A percentile compares a stretch with the other conserved stretches of the same genome.
These are phyloP conservation scores for Salvia splendens DNA, from an alignment of 257 asterid genomes.

Conservation along the genomic window DNA sequence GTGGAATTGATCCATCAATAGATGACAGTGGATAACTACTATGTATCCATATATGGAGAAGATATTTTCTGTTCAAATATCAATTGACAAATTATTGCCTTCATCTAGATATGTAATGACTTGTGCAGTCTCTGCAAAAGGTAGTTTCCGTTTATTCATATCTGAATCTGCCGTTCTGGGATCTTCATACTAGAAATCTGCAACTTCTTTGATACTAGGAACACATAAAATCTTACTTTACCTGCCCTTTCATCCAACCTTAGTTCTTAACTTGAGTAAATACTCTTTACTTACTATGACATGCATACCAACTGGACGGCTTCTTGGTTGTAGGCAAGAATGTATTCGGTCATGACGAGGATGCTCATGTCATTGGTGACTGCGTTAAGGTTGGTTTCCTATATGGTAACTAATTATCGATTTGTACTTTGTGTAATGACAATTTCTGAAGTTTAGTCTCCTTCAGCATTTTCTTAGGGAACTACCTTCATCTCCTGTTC, in stretches of 20 bases:
- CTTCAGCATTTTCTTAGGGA: slow-evolving; percentile 93
- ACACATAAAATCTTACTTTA: neutral
- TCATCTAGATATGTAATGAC: slow-evolving; percentile 20
- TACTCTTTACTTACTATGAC: slow-evolving; percentile 16
- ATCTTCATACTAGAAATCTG: slow-evolving; percentile 10
- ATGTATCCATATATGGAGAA: slow-evolving; percentile 16
- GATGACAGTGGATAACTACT: slow-evolving; percentile 17
- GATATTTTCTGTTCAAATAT: slow-evolving; percentile 15
- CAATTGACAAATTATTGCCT: slow-evolving; percentile 21
- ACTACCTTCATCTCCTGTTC: slow-evolving; percentile 97
- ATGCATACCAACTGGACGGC: slow-evolving; percentile 31
- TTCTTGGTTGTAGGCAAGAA: slow-evolving; percentile 57
- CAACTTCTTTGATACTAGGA: slow-evolving; percentile 5
- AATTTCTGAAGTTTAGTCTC: slow-evolving; percentile 29
- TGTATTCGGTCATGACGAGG: slow-evolving; percentile 78
- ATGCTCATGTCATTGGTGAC: slow-evolving; percentile 90
- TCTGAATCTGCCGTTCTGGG: slow-evolving; percentile 10
- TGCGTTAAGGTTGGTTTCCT: slow-evolving; percentile 70
- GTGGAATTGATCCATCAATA: slow-evolving; percentile 13
- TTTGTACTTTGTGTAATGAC: slow-evolving; percentile 27
- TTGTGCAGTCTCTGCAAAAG: slow-evolving; percentile 11
- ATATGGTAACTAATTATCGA: slow-evolving; percentile 21
- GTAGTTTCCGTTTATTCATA: slow-evolving; percentile 3
- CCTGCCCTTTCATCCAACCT: neutral
- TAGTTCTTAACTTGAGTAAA: slow-evolving; percentile 22